Evolutionary conservation across 129 eudicot species (phyloP), one percentile per base, ranked within the genome.

Genomic region (Helianthus tuberosus): DNA sequence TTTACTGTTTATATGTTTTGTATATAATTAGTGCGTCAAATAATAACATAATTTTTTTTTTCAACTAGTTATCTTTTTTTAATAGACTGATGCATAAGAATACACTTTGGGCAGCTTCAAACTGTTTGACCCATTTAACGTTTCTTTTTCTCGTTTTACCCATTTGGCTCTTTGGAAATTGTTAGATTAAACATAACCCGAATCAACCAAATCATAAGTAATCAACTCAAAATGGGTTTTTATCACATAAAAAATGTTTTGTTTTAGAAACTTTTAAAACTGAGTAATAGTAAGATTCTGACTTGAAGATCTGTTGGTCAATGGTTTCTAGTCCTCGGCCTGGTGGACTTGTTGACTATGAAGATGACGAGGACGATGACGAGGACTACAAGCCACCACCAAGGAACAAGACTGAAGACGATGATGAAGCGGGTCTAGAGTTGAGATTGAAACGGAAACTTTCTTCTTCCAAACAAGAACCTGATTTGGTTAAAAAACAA

Each of bases 301-400:
- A 62, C 47, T 39, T 65, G 17, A 52, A 6, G 23, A 38, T 46
- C 5, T 58, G 50, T 74, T 38, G 17, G 25, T 57, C 3, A 20
- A 27, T 43, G 11, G 27, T 64, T 68, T 66, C 12, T 55, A 75
- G 79, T 69, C 74, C 85, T 48, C 87, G 90, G 83, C 53, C 87
- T 59, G 89, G 88, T 78, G 88, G 93, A 66, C 96, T 90, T 9
- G 98, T 90, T 69, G 96, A 90, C 80, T 86, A 90, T 81, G 97
- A 83, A 54, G 97, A 88, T 57, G 95, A 93, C 35, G 95, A 92
- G 53, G 96, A 91, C 35, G 98, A 88, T 78, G 96, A 87, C 57
- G 97, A 89, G 75, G 96, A 88, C 66, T 91, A 84, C 88, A 88
- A 76, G 71, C 96, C 98, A 39, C 98, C 98, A 2, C 94, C 91